These are phyloP conservation scores for Gaultheria prostrata DNA, from an alignment of 148 eudicot genomes.

Conservation along the genomic window DNA sequence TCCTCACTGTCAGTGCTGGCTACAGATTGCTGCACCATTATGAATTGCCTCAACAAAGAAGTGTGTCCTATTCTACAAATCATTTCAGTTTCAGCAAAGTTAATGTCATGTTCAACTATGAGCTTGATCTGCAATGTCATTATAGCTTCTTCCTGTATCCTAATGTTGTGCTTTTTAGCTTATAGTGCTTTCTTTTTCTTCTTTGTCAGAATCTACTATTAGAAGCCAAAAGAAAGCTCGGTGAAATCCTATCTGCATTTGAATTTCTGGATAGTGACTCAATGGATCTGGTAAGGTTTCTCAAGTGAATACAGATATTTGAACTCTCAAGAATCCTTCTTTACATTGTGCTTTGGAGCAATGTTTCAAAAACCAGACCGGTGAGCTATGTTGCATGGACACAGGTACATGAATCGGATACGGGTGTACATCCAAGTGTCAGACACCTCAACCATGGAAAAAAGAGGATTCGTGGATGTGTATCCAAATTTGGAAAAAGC, in stretches of 20 bases:
- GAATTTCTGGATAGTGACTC: conserved; percentile 86
- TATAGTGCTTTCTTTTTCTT: conserved; percentile 12
- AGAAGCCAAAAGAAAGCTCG: conserved; percentile 92
- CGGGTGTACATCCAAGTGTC: too few species aligned
- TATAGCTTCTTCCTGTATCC: conserved; percentile 1
- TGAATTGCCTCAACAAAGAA: neutral
- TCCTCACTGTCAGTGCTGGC: neutral
- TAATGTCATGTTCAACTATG: neutral
- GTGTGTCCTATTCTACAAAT: neutral
- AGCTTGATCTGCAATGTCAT: conserved; percentile 13
- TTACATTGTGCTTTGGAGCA: too few species aligned
- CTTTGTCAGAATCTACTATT: conserved; percentile 62
- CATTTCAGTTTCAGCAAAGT: conserved; percentile 5
- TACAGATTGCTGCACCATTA: neutral
- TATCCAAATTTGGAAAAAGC: too few species aligned
- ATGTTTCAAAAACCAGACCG: too few species aligned
- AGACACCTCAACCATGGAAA: too few species aligned
- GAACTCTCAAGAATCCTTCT: neutral
- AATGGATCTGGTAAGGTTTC: conserved; percentile 70
- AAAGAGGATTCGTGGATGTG: too few species aligned
- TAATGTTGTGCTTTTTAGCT: conserved; percentile 2
- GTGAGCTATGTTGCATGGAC: too few species aligned
- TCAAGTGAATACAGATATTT: neutral
- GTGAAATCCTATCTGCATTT: conserved; percentile 93
- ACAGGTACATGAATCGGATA: too few species aligned